Conservation (phyloP, 163 green algal genomes). For the Chloroidium sp. region DNA sequence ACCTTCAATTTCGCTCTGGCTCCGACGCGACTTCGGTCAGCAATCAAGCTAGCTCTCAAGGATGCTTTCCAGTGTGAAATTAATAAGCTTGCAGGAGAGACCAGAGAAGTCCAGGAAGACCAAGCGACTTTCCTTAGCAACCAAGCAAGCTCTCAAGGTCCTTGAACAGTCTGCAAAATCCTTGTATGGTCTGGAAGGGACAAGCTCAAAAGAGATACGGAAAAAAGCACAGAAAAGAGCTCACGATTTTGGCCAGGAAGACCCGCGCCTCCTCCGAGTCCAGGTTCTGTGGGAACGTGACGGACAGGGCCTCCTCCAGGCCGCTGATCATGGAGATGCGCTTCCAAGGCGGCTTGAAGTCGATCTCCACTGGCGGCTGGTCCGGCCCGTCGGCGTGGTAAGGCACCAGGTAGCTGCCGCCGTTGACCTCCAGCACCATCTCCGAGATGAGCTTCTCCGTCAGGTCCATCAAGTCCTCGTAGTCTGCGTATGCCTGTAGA, state of each 20-base stretch:
- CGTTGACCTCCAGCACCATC: constrained; percentile 87
- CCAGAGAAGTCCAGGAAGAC: no score
- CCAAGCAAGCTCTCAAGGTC: no score
- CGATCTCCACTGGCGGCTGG: constrained; percentile 73
- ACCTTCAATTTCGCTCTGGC: no score
- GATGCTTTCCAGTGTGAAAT: no score
- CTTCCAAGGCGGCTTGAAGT: constrained; percentile 93
- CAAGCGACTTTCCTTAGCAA: no score
- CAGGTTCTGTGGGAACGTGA: constrained; percentile 66
- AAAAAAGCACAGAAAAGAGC: not conserved
- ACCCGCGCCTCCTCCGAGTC: constrained; percentile 59
- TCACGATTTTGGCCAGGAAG: constrained; percentile 48
- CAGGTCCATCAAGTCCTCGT: constrained; percentile 94
- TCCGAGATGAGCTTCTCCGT: constrained; percentile 89
- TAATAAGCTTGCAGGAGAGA: no score
- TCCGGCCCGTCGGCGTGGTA: constrained; percentile 89
- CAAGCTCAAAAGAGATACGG: not conserved
- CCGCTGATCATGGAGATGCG: constrained; percentile 19
- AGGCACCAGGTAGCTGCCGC: constrained; percentile 77
- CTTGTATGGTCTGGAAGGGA: no score
- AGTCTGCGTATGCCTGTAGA: constrained; percentile 90
- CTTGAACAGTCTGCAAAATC: no score
- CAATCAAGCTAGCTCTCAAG: no score
- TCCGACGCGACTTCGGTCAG: no score
- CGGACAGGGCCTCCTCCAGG: constrained; percentile 69